Evolutionary conservation across 495 filamentous ascomycete species (phyloP).

Genomic region (Thozetella sp.): DNA sequence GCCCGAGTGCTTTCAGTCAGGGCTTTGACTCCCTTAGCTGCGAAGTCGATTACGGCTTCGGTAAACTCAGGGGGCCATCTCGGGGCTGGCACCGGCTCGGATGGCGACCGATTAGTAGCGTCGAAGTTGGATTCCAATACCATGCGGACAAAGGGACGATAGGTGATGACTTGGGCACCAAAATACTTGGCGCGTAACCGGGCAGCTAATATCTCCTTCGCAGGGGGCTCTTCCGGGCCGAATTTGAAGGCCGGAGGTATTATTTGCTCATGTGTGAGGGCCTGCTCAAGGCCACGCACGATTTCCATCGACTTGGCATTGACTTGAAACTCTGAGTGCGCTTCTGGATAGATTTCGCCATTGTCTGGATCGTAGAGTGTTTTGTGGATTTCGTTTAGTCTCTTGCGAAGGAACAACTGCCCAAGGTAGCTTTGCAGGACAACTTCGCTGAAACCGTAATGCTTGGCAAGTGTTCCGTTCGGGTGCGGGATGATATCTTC

Average conservation of each 20-base stretch:
- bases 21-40: conserved; percentile 62
- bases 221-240: conserved; percentile 66
- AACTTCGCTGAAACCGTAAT: conserved; percentile 42
- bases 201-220: conserved; percentile 78
- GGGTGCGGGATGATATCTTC: conserved; percentile 72
- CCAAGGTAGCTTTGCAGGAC: conserved; percentile 82
- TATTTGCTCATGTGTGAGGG: conserved; percentile 16
- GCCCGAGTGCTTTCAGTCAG: conserved; percentile 84
- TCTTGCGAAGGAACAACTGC: conserved; percentile 83
- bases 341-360: conserved; percentile 31
- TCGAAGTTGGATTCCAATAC: conserved; percentile 53
- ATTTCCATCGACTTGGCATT: conserved; percentile 22
- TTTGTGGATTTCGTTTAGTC: conserved; percentile 81
- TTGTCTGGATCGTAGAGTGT: conserved; percentile 71
- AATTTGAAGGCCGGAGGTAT: conserved; percentile 56
- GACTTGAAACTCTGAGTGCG: conserved; percentile 19
- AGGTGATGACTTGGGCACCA: conserved; percentile 87
- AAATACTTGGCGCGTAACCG: conserved; percentile 93
- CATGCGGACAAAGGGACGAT: conserved; percentile 75
- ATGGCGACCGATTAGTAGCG: conserved; percentile 20
- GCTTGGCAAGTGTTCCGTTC: conserved; percentile 41
- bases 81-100: conserved; percentile 5
- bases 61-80: conserved; percentile 38
- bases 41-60: conserved; percentile 53
- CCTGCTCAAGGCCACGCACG: conserved; percentile 5